Evolutionary conservation across 352 stramenopile species (phyloP).

Genomic region (Pythium phragmitis): DNA sequence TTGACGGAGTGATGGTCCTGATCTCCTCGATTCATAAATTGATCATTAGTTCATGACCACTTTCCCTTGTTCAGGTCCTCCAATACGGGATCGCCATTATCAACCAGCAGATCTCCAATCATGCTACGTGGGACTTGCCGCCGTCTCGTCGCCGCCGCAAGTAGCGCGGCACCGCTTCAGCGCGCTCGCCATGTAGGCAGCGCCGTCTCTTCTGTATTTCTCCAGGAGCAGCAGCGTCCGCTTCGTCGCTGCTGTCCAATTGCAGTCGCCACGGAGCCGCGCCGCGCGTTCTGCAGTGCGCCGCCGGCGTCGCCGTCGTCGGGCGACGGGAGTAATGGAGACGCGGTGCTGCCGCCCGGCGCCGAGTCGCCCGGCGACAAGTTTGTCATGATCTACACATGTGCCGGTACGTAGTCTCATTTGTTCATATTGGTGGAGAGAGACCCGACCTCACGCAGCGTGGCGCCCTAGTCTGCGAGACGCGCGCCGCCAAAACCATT

Average conservation of each 20-base stretch:
- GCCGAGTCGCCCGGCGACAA: constrained; percentile 89
- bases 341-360: constrained; percentile 34
- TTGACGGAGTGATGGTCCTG: not conserved
- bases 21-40: not conserved
- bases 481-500: constrained; percentile 96
- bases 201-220: not conserved
- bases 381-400: constrained; percentile 98
- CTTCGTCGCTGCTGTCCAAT: not conserved
- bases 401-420: constrained; percentile 46
- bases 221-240: not conserved
- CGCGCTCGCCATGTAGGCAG: not conserved
- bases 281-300: constrained; percentile 16
- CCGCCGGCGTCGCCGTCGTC: constrained; percentile 6
- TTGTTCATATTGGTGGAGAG: not conserved
- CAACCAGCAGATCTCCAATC: not conserved
- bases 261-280: not conserved
- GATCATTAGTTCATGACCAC: not conserved
- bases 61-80: not conserved
- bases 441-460: not conserved
- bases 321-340: constrained; percentile 6
- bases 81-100: not conserved
- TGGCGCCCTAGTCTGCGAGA: constrained; percentile 90
- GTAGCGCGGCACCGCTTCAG: not conserved
- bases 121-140: constrained; percentile 10
- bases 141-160: constrained; percentile 2